Percentiles rank a stretch among this genome's conserved stretches.
Conservation (phyloP, 306 rosid genomes). For the Senna tora region DNA sequence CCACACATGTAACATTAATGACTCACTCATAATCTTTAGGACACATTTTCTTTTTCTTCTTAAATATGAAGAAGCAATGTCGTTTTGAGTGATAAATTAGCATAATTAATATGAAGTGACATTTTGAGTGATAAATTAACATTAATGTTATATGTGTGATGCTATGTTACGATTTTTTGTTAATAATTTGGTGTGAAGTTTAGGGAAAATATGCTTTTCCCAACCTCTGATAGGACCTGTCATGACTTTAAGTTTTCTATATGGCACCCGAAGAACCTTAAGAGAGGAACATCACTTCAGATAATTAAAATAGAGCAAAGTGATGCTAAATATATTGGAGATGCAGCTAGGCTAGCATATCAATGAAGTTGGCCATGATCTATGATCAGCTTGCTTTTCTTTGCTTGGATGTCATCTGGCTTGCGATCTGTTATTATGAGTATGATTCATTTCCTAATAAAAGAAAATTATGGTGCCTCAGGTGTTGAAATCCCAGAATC, state of each 20-base stretch:
- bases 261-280: constrained; percentile 5
- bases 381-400: constrained; percentile 20
- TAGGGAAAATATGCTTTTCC: too few species aligned
- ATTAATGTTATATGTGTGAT: too few species aligned
- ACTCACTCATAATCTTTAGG: too few species aligned
- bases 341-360: constrained; percentile 5
- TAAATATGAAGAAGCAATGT: too few species aligned
- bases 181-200: too few species aligned
- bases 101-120: too few species aligned
- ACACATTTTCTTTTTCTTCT: too few species aligned
- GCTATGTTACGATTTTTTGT: too few species aligned
- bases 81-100: too few species aligned
- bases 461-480: constrained; percentile 40
- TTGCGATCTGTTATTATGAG: constrained; percentile 5
- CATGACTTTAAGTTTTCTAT: constrained; percentile 3
- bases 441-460: constrained; percentile 27
- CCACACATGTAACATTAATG: too few species aligned
- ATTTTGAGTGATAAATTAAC: too few species aligned
- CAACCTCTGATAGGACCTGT: background rate
- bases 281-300: background rate
- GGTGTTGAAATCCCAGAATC: constrained; percentile 81
- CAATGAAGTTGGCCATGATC: constrained; percentile 11
- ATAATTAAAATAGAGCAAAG: constrained; percentile 15
- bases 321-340: constrained; percentile 3
- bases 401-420: constrained; percentile 25